Evolutionary conservation across 2,329 filamentous ascomycete genomes (phyloP), one percentile per base, ranked within the genome.

Genomic region (Penicillium hordei): DNA sequence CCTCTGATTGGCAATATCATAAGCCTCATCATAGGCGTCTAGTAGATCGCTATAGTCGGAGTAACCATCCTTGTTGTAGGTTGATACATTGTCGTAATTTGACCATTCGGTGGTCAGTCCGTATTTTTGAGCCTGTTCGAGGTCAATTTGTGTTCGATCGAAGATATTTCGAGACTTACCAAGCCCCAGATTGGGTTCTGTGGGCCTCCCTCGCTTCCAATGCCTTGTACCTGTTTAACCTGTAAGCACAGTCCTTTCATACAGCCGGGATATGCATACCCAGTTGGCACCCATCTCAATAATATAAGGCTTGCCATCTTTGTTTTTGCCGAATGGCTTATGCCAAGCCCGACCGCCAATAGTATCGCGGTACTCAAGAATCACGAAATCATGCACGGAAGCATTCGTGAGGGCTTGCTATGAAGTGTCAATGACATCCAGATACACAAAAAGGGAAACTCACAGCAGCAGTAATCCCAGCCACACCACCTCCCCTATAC

Each of bases 31-130:
- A 63, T 78, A 86, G 1, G 78, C 76, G 27, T 81, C 76, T 2
- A 89, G 67, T 1, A 86, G 70, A 27, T 76, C 60, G 0, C 69
- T 71, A 55, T 81, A 89, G 61, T 88, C 76, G 0, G 72, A 73
- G 17, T 73, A 66, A 0, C 87, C 87, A 1, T 75, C 80, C 53
- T 85, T 79, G 46, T 88, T 83, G 66, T 85, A 89, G 0, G 85
- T 88, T 15, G 79, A 66, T 48, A 89, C 83, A 0, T 79, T 82
- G 31, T 73, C 76, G 66, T 84, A 86, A 65, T 89, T 78, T 0
- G 86, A 88, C 57, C 79, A 83, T 0, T 77, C 80, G 49, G 82
- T 88, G 1, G 75, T 73, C 9, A 89, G 61, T 0, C 80, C 74
- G 63, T 85, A 80, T 65, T 88, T 86, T 70, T 87, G 81, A 0